Evolutionary conservation across 805 yeast species (phyloP).

Genomic region (Metschnikowia anglica): DNA sequence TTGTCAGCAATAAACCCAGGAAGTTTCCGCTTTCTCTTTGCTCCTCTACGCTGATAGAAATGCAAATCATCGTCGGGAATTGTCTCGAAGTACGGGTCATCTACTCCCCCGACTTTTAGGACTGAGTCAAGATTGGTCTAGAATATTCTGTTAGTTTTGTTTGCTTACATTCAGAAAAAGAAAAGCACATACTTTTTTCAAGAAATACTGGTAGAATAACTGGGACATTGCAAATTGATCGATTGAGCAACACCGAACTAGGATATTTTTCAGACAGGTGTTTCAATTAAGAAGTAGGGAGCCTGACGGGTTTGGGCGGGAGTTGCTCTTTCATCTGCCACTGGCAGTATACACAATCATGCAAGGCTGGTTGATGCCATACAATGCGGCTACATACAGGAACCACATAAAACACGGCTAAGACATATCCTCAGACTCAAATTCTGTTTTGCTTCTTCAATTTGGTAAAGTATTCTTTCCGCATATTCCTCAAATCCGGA

Average conservation of each 20-base stretch:
- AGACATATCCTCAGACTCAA: slow-evolving; percentile 2
- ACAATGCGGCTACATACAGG: slow-evolving; percentile 5
- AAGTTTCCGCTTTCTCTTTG: slow-evolving; percentile 38
- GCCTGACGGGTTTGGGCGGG: neutral
- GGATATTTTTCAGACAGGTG: no score
- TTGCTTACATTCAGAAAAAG: neutral
- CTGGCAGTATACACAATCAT: slow-evolving; percentile 5
- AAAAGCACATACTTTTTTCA: slow-evolving; percentile 35
- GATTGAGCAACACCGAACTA: no score
- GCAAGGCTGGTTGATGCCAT: neutral
- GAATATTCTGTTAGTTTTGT: slow-evolving; percentile 4
- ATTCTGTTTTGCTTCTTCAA: slow-evolving; percentile 22
- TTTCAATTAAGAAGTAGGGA: no score
- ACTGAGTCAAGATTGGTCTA: slow-evolving; percentile 31
- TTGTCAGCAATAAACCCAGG: slow-evolving; percentile 36
- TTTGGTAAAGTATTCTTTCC: slow-evolving; percentile 39
- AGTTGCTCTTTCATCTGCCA: slow-evolving; percentile 6
- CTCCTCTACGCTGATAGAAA: slow-evolving; percentile 42
- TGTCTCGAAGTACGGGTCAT: slow-evolving; percentile 43
- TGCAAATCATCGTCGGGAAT: slow-evolving; percentile 42
- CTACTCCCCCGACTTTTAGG: slow-evolving; percentile 29
- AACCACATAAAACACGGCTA: slow-evolving; percentile 5
- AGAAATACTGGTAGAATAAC: slow-evolving; percentile 34
- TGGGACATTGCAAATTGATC: slow-evolving; percentile 27
- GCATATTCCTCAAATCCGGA: slow-evolving; percentile 64